These are phyloP conservation scores for Polytrichum commune DNA, from an alignment of 225 moss, liverwort and hornwort genomes.

Conservation along the genomic window DNA sequence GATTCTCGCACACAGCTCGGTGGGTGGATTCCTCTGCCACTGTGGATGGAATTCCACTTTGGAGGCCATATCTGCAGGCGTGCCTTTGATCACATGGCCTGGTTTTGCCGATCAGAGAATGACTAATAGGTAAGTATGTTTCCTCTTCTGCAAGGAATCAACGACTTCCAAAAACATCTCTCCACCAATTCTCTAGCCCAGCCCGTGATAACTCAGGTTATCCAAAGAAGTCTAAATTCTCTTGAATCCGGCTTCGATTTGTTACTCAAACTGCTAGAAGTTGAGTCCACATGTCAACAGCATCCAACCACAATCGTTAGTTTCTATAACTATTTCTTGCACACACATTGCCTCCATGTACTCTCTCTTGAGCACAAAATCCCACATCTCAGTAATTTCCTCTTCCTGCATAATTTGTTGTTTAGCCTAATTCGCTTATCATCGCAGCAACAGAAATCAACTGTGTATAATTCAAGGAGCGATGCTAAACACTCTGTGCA, in stretches of 20 bases:
- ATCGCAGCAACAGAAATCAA: no score
- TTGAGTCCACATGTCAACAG: neutral
- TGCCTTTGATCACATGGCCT: constrained; percentile 38
- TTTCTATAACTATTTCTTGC: no score
- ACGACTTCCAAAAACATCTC: neutral
- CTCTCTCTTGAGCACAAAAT: no score
- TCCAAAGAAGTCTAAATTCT: neutral
- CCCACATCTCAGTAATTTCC: no score
- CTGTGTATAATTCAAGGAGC: no score
- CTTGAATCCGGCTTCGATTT: neutral
- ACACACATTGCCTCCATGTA: no score
- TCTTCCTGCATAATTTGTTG: no score
- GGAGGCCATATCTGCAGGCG: constrained; percentile 15
- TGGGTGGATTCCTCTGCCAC: constrained; percentile 27
- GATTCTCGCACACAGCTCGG: constrained; percentile 25
- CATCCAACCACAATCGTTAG: no score
- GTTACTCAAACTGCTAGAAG: neutral
- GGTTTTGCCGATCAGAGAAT: constrained; percentile 26
- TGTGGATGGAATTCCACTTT: constrained; percentile 48
- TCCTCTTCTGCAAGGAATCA: neutral
- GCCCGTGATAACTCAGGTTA: no score
- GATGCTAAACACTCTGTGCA: no score
- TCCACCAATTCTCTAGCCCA: neutral
- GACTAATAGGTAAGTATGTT: constrained; percentile 19
- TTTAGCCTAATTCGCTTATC: no score